Evolutionary conservation across 2,329 filamentous ascomycete genomes (phyloP).

Genomic region (Hypocrella siamensis): DNA sequence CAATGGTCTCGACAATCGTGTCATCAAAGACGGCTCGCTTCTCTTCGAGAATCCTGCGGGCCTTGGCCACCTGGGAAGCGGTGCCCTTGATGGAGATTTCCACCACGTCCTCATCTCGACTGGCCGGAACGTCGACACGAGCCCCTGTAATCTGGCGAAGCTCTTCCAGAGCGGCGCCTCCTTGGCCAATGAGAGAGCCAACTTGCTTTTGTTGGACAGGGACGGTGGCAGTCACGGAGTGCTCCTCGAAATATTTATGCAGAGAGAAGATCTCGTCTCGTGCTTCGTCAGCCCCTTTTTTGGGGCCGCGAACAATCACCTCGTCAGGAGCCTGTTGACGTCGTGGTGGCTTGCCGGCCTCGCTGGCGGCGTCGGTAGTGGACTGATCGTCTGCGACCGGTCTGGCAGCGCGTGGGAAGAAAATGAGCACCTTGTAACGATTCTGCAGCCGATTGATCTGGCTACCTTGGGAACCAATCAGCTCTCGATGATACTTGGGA

Average conservation of each 20-base stretch:
- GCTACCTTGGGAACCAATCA: slow-evolving; percentile 76
- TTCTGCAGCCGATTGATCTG: slow-evolving; percentile 88
- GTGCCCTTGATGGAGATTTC: slow-evolving; percentile 89
- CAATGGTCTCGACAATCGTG: slow-evolving; percentile 68
- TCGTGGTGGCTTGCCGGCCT: slow-evolving; percentile 46
- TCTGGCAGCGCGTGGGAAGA: slow-evolving; percentile 66
- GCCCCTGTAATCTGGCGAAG: slow-evolving; percentile 73
- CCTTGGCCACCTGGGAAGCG: slow-evolving; percentile 77
- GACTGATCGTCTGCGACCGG: slow-evolving; percentile 51
- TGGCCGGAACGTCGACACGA: slow-evolving; percentile 80
- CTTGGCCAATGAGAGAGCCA: slow-evolving; percentile 83
- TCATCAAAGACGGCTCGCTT: slow-evolving; percentile 79
- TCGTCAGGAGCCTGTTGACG: slow-evolving; percentile 72
- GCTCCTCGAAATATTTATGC: slow-evolving; percentile 79
- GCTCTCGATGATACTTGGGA: slow-evolving; percentile 81
- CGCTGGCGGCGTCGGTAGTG: slow-evolving; percentile 52
- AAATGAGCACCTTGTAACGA: slow-evolving; percentile 85
- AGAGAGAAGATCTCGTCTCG: slow-evolving; percentile 82
- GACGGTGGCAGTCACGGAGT: slow-evolving; percentile 64
- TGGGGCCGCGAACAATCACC: slow-evolving; percentile 79
- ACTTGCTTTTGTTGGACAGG: slow-evolving; percentile 83
- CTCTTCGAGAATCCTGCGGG: slow-evolving; percentile 79
- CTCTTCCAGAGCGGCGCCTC: slow-evolving; percentile 81
- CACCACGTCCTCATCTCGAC: slow-evolving; percentile 57
- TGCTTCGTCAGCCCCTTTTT: slow-evolving; percentile 81